Conservation (phyloP, 23 red algal genomes). For the Gracilaria vermiculophylla region DNA sequence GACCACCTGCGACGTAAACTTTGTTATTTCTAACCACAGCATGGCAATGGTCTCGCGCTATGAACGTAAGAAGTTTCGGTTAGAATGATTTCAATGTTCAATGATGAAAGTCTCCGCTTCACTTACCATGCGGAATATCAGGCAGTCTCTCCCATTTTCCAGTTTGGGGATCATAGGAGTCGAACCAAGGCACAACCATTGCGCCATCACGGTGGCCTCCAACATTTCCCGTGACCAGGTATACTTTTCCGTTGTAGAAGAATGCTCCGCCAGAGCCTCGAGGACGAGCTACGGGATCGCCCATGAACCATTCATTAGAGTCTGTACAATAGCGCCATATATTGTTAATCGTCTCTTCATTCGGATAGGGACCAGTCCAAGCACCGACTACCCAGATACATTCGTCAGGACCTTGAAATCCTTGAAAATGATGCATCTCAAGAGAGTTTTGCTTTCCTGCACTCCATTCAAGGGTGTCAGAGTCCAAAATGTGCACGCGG, state of each 20-base stretch:
- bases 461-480: constrained; percentile 21
- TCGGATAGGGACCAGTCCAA: constrained; percentile 60
- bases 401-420: constrained; percentile 47
- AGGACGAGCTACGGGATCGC: constrained; percentile 29
- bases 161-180: constrained; percentile 49
- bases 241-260: constrained; percentile 42
- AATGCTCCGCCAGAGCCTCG: constrained; percentile 58
- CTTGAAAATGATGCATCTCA: constrained; percentile 78
- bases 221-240: constrained; percentile 60
- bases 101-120: background rate
- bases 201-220: constrained; percentile 56
- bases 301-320: constrained; percentile 47
- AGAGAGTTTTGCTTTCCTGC: constrained; percentile 13
- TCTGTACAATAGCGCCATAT: constrained; percentile 66
- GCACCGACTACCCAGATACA: constrained; percentile 75
- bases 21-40: constrained; percentile 36
- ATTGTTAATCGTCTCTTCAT: constrained; percentile 39
- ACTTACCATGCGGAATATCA: constrained; percentile 68
- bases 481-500: constrained; percentile 52
- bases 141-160: constrained; percentile 50
- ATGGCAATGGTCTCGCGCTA: constrained; percentile 67
- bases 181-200: constrained; percentile 62
- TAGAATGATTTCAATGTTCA: background rate
- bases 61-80: background rate
- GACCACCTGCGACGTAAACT: constrained; percentile 57